Evolutionary conservation across 768 basidiomycete genomes (phyloP).

Genomic region (Tricholoma sp.): DNA sequence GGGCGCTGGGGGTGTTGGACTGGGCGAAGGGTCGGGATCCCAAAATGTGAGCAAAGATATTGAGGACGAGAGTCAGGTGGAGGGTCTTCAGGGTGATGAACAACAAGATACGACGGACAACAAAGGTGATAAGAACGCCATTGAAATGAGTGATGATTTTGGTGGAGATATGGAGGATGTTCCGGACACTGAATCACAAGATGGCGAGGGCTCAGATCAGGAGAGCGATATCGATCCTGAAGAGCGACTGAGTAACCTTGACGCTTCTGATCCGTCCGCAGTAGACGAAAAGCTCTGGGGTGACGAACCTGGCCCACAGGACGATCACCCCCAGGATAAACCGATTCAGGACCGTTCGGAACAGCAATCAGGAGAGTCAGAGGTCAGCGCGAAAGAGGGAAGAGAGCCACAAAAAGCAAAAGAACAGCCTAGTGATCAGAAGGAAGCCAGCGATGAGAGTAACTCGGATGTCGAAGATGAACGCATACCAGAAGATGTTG

Average conservation of each 20-base stretch:
- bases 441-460: conserved; percentile 20
- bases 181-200: conserved; percentile 54
- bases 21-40: conserved; percentile 82
- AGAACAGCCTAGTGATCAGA: conserved; percentile 21
- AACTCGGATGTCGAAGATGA: conserved; percentile 15
- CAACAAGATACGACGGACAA: conserved; percentile 39
- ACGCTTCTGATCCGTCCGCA: conserved; percentile 74
- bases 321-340: conserved; percentile 50
- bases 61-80: conserved; percentile 94
- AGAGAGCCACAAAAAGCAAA: conserved; percentile 34
- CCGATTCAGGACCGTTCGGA: conserved; percentile 57
- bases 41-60: conserved; percentile 94
- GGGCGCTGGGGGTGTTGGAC: conserved; percentile 70
- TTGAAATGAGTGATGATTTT: conserved; percentile 91
- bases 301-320: conserved; percentile 62
- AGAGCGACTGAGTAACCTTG: conserved; percentile 79
- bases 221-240: conserved; percentile 65
- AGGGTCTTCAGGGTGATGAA: conserved; percentile 77
- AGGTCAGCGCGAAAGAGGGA: conserved; percentile 78
- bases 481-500: conserved; percentile 20
- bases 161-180: conserved; percentile 84
- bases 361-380: conserved; percentile 45
- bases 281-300: conserved; percentile 99
- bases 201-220: conserved; percentile 45
- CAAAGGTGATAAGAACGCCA: conserved; percentile 64